Conservation (phyloP, 805 yeast genomes). For the Nakazawaea siamensis region DNA sequence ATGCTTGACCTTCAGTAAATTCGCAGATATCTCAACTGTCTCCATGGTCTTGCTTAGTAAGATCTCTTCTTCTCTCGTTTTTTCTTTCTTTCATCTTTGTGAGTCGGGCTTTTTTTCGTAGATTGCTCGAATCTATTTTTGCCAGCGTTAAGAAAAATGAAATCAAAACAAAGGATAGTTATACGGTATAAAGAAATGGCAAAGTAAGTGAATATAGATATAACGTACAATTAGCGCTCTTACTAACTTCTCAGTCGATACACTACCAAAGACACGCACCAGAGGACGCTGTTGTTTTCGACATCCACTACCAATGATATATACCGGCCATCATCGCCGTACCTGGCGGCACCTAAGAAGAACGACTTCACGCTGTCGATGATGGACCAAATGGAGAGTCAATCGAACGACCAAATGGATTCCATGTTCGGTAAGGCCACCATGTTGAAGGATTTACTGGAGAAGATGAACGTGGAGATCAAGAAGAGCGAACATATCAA, state of each 20-base stretch:
- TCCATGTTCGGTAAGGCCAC: slow-evolving; percentile 46
- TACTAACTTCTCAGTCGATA: slow-evolving; percentile 6
- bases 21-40: slow-evolving; percentile 14
- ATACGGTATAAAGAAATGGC: too few species aligned
- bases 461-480: slow-evolving; percentile 60
- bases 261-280: slow-evolving; percentile 5
- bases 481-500: slow-evolving; percentile 25
- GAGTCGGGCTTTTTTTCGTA: not conserved
- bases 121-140: too few species aligned
- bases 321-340: slow-evolving; percentile 31
- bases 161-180: too few species aligned
- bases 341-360: slow-evolving; percentile 19
- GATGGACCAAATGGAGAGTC: slow-evolving; percentile 56
- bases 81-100: not conserved
- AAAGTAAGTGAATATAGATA: slow-evolving; percentile 1
- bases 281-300: slow-evolving; percentile 7
- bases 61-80: not conserved
- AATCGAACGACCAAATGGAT: slow-evolving; percentile 51
- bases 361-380: slow-evolving; percentile 42
- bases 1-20: slow-evolving; percentile 51
- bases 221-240: not conserved
- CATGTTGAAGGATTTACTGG: slow-evolving; percentile 45
- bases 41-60: too few species aligned
- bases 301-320: slow-evolving; percentile 4
- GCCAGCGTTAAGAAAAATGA: too few species aligned